phyloP scores from a whole-genome alignment of 2,329 filamentous ascomycete genomes.

The Fusarium stilboides region DNA sequence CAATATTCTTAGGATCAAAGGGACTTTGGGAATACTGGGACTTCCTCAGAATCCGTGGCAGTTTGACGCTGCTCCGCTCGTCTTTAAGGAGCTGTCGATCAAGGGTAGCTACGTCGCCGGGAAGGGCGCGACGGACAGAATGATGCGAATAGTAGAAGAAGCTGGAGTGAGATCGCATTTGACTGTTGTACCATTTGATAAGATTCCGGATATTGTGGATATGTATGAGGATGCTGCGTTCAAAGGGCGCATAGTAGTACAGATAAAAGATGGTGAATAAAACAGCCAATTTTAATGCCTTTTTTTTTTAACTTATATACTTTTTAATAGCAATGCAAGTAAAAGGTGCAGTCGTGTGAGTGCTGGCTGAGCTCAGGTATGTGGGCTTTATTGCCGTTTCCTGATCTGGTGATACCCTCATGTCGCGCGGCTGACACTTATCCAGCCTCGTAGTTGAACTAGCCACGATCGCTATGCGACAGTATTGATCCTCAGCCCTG shows the following conservation, averaged over 20 bases:
- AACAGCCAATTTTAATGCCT: background rate
- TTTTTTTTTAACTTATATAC: too few relatives aligned
- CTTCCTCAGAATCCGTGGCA: conserved; percentile 14
- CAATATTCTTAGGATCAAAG: conserved; percentile 7
- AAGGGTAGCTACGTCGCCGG: conserved; percentile 13
- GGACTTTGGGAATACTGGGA: conserved; percentile 8
- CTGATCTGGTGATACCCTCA: too few relatives aligned
- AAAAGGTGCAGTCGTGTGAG: too few relatives aligned
- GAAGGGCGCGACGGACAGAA: conserved; percentile 6
- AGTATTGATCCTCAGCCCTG: too few relatives aligned
- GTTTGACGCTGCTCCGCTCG: conserved; percentile 16
- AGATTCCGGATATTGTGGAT: conserved; percentile 9
- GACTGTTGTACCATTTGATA: conserved; percentile 6
- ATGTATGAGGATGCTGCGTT: conserved; percentile 22
- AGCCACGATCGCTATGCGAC: too few relatives aligned
- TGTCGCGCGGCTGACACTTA: too few relatives aligned
- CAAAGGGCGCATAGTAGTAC: conserved; percentile 16
- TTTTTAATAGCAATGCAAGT: too few relatives aligned
- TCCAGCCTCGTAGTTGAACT: too few relatives aligned
- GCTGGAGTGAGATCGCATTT: conserved; percentile 21
- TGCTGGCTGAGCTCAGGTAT: too few relatives aligned
- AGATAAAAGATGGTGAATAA: background rate
- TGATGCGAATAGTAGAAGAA: conserved; percentile 16
- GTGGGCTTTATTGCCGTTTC: too few relatives aligned
- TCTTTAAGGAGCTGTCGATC: conserved; percentile 15